Evolutionary conservation across 441 rosid species (phyloP).

Genomic region (Pelargonium citronellum): DNA sequence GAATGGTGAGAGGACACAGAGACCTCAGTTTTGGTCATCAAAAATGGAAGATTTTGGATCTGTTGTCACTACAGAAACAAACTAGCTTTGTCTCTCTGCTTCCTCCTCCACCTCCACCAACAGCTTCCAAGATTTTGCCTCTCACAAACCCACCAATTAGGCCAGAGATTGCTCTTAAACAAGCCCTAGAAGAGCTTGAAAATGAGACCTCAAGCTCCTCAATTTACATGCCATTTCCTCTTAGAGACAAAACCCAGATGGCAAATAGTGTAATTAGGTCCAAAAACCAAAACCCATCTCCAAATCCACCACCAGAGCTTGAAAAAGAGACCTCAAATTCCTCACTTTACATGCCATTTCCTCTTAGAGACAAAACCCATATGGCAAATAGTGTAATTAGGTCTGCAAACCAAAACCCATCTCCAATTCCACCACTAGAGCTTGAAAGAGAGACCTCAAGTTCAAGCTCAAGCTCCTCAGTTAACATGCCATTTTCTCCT

Average conservation of each 20-base stretch:
- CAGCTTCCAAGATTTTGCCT: constrained; percentile 51
- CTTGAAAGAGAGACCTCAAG: constrained; percentile 20
- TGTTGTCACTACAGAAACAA: constrained; percentile 28
- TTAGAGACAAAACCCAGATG: constrained; percentile 23
- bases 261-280: constrained; percentile 24
- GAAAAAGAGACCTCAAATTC: constrained; percentile 20
- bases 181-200: constrained; percentile 26
- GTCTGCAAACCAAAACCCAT: neutral
- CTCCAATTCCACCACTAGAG: constrained; percentile 14
- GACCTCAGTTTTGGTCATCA: neutral
- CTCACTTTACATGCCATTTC: constrained; percentile 24
- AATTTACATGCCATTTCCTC: constrained; percentile 26
- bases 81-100: constrained; percentile 46
- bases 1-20: neutral
- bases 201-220: constrained; percentile 25
- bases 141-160: constrained; percentile 20
- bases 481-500: constrained; percentile 27
- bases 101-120: constrained; percentile 52
- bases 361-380: neutral
- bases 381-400: neutral
- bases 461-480: constrained; percentile 16
- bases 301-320: constrained; percentile 2
- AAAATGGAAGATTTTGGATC: neutral
- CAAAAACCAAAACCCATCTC: constrained; percentile 21
- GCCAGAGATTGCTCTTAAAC: constrained; percentile 4